Percentiles rank a stretch among this genome's conserved stretches.
These are phyloP conservation scores for Pinus taeda DNA, from an alignment of 75 land plant species.

Conservation along the genomic window DNA sequence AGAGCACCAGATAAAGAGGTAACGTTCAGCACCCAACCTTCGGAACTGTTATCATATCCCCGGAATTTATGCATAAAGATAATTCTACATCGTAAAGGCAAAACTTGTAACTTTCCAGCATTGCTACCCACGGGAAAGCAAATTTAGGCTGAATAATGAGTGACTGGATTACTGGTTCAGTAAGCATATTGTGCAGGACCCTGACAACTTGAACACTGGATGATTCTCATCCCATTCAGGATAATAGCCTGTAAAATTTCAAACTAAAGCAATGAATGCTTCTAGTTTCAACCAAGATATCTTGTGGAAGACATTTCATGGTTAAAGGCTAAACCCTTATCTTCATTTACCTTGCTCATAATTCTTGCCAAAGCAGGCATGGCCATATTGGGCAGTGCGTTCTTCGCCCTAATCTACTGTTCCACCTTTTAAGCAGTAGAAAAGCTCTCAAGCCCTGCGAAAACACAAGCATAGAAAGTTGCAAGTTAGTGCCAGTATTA, in stretches of 20 bases:
- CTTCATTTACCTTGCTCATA: slow-evolving; percentile 60
- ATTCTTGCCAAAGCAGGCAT: slow-evolving; percentile 67
- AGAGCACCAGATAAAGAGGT: slow-evolving; percentile 92
- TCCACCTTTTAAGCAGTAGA: slow-evolving; percentile 97
- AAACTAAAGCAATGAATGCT: too few relatives aligned
- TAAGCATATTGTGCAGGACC: slow-evolving; percentile 89
- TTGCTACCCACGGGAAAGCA: not conserved
- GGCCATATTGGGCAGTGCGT: slow-evolving; percentile 75
- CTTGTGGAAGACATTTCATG: not conserved
- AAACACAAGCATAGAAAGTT: too few relatives aligned
- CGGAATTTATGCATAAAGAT: slow-evolving; percentile 53
- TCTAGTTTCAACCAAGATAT: too few relatives aligned
- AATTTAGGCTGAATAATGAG: not conserved
- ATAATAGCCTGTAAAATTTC: slow-evolving; percentile 48
- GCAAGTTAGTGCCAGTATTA: too few relatives aligned
- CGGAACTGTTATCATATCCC: slow-evolving; percentile 66
- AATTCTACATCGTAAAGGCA: too few relatives aligned
- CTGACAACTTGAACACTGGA: slow-evolving; percentile 92
- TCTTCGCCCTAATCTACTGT: slow-evolving; percentile 88
- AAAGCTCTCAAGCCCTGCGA: slow-evolving; percentile 87
- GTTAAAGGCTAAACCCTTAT: not conserved
- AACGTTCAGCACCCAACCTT: slow-evolving; percentile 87
- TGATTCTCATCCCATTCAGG: slow-evolving; percentile 87
- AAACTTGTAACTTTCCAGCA: not conserved
- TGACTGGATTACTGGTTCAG: slow-evolving; percentile 60